A percentile compares a stretch with the other conserved stretches of the same genome.
phyloP scores from a whole-genome alignment of 257 asterid genomes.

The Solanum clarkiae region DNA sequence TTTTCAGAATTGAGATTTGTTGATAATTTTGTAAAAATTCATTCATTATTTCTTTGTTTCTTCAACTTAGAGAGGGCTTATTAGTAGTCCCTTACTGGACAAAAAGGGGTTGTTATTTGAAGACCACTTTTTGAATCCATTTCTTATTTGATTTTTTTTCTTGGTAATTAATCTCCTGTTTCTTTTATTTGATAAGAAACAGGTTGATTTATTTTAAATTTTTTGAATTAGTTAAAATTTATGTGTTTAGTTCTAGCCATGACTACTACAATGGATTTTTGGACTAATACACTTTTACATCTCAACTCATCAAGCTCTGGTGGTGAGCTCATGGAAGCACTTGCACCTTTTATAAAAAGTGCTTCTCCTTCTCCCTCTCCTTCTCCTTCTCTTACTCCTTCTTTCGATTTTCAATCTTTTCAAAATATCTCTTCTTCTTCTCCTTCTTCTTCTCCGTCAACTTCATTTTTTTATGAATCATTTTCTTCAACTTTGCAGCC shows the following conservation, averaged over 20 bases:
- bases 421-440: background rate
- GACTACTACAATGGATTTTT: constrained; percentile 72
- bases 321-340: constrained; percentile 93
- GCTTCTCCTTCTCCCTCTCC: constrained; percentile 17
- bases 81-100: constrained; percentile 39
- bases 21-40: background rate
- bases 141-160: background rate
- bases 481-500: constrained; percentile 3
- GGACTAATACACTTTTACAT: constrained; percentile 41
- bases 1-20: constrained; percentile 56
- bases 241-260: constrained; percentile 1
- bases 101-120: constrained; percentile 54
- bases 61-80: constrained; percentile 42
- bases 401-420: background rate
- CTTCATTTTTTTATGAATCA: constrained; percentile 17
- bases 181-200: constrained; percentile 57
- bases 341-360: constrained; percentile 88
- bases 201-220: constrained; percentile 22
- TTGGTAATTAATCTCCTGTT: constrained; percentile 12
- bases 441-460: background rate
- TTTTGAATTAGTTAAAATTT: background rate
- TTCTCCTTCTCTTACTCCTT: background rate
- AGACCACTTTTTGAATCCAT: constrained; percentile 18
- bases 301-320: constrained; percentile 16
- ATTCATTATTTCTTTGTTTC: background rate